Evolutionary conservation across 768 basidiomycete species (phyloP).

Genomic region (Harrya chromipes): DNA sequence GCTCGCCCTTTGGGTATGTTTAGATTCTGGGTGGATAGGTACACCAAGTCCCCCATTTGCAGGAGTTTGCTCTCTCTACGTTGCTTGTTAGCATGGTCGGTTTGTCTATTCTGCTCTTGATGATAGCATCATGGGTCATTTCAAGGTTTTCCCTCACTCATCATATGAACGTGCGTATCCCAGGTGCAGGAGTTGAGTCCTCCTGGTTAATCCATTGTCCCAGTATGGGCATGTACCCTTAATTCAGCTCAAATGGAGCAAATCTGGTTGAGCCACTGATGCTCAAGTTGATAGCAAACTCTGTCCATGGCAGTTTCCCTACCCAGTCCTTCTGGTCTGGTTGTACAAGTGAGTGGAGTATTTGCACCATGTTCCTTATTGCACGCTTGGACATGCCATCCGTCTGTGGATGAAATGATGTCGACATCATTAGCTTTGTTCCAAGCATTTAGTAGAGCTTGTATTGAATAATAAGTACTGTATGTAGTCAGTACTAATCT

Average conservation of each 20-base stretch:
- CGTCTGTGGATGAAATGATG: slow-evolving; percentile 6
- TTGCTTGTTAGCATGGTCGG: slow-evolving; percentile 28
- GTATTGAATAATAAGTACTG: too few species aligned
- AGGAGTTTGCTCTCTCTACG: slow-evolving; percentile 13
- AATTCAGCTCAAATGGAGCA: not conserved
- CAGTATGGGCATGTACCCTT: not conserved
- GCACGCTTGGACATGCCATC: slow-evolving; percentile 6
- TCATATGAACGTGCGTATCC: slow-evolving; percentile 25
- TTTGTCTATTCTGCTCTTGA: slow-evolving; percentile 32
- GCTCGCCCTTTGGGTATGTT: slow-evolving; percentile 32
- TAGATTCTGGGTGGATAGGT: slow-evolving; percentile 38
- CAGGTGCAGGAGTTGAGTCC: slow-evolving; percentile 1
- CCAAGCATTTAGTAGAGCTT: slow-evolving; percentile 10
- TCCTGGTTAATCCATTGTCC: not conserved
- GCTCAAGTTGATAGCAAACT: slow-evolving; percentile 4
- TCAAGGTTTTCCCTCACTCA: slow-evolving; percentile 21
- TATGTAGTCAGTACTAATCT: too few species aligned
- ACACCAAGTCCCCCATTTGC: slow-evolving; percentile 27
- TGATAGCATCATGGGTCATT: slow-evolving; percentile 37
- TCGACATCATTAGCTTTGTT: slow-evolving; percentile 10
- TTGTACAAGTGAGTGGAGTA: not conserved
- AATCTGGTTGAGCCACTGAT: not conserved
- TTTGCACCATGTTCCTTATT: slow-evolving; percentile 19
- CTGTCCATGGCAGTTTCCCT: not conserved
- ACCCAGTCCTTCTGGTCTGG: slow-evolving; percentile 24